Percentiles rank a stretch among this genome's conserved stretches.
phyloP scores from a whole-genome alignment of 805 yeast species.

The Nakazawaea ishiwadae region DNA sequence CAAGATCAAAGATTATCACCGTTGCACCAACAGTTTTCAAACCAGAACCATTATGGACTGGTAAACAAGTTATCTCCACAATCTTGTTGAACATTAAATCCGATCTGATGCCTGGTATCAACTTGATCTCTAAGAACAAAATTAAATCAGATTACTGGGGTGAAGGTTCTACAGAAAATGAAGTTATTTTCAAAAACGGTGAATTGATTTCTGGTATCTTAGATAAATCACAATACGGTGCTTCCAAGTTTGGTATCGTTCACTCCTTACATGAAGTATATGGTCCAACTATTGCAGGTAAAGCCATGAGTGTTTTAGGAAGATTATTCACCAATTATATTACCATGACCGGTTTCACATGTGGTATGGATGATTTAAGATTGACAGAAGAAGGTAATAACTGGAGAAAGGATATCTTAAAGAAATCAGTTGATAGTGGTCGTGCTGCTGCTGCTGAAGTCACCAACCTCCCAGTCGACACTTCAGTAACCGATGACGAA shows the following conservation, averaged over 20 bases:
- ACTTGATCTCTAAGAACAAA: constrained; percentile 78
- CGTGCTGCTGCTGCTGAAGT: constrained; percentile 93
- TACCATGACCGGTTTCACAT: constrained; percentile 89
- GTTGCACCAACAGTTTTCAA: constrained; percentile 86
- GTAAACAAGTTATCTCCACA: constrained; percentile 95
- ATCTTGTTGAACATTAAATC: constrained; percentile 86
- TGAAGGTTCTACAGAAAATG: constrained; percentile 73
- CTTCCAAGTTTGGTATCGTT: constrained; percentile 93
- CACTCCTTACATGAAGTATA: constrained; percentile 95
- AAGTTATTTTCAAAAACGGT: constrained; percentile 82
- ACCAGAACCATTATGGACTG: constrained; percentile 94
- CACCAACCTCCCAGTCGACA: constrained; percentile 65
- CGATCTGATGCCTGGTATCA: constrained; percentile 83
- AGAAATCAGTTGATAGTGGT: constrained; percentile 77
- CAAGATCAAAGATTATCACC: constrained; percentile 60
- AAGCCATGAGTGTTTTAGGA: constrained; percentile 86
- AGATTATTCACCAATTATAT: constrained; percentile 91
- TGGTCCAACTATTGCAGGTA: constrained; percentile 88
- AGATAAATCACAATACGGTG: constrained; percentile 98
- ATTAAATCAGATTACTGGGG: constrained; percentile 96
- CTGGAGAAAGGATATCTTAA: constrained; percentile 81
- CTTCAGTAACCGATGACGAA: constrained; percentile 54
- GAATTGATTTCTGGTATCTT: constrained; percentile 86
- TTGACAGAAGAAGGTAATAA: constrained; percentile 86
- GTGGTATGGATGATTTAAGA: constrained; percentile 99